Conservation (phyloP, 192 early-diverging fungal genomes). For the Backusella luteola region DNA sequence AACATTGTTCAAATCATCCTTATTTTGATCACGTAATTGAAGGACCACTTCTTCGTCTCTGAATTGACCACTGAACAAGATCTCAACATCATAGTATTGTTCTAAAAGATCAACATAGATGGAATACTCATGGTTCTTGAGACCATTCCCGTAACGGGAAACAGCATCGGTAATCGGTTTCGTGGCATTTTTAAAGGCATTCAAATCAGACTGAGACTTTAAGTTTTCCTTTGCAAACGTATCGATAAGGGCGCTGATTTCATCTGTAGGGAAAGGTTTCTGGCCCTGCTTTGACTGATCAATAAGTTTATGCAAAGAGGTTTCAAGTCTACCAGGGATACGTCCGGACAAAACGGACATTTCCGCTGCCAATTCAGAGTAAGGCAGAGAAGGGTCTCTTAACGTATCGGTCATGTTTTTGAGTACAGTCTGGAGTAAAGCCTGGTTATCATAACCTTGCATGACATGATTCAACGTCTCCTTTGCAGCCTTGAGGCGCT, state of each 20-base stretch:
- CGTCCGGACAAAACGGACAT: constrained; percentile 83
- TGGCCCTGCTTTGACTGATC: constrained; percentile 38
- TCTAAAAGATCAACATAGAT: constrained; percentile 75
- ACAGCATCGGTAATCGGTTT: constrained; percentile 67
- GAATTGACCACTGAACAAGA: constrained; percentile 69
- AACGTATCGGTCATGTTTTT: constrained; percentile 74
- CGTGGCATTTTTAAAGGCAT: constrained; percentile 56
- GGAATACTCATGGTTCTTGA: constrained; percentile 71
- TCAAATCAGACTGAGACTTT: constrained; percentile 59
- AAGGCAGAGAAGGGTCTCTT: constrained; percentile 77
- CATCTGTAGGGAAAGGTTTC: constrained; percentile 67
- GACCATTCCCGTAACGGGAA: constrained; percentile 66
- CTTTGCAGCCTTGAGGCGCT: constrained; percentile 65
- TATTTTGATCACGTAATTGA: constrained; percentile 83
- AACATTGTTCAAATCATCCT: constrained; percentile 72
- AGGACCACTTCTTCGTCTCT: constrained; percentile 85
- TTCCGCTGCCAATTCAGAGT: constrained; percentile 76
- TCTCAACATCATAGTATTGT: constrained; percentile 83
- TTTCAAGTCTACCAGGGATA: constrained; percentile 69
- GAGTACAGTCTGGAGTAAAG: constrained; percentile 61
- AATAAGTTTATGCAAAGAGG: constrained; percentile 50
- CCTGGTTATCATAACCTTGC: constrained; percentile 85
- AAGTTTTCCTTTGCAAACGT: constrained; percentile 41
- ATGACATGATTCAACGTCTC: constrained; percentile 70
- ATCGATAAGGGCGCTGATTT: constrained; percentile 62